A percentile compares a stretch with the other conserved stretches of the same genome.
phyloP scores from a whole-genome alignment of 2,329 filamentous ascomycete genomes.

The Neofusicoccum sp. region DNA sequence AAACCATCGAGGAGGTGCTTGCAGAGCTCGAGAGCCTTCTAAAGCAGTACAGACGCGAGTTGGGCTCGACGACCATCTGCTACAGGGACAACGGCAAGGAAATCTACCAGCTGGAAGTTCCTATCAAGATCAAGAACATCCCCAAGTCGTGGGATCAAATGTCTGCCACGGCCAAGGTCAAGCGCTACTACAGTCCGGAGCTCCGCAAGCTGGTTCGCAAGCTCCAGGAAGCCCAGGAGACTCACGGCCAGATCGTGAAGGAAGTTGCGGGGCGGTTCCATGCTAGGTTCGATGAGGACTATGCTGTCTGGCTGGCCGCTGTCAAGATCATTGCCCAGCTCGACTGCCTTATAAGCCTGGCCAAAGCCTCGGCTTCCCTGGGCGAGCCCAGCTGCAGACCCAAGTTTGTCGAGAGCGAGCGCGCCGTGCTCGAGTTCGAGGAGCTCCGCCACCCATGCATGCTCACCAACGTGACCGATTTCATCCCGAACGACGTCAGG shows the following conservation, averaged over 20 bases:
- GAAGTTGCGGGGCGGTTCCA: constrained; percentile 83
- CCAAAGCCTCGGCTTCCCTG: constrained; percentile 79
- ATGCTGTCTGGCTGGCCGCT: constrained; percentile 81
- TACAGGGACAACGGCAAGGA: constrained; percentile 84
- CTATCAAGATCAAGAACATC: constrained; percentile 75
- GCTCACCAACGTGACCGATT: constrained; percentile 82
- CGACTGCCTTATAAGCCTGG: constrained; percentile 90
- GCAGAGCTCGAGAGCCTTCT: constrained; percentile 69
- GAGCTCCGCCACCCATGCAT: constrained; percentile 96
- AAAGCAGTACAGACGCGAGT: constrained; percentile 66
- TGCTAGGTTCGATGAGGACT: constrained; percentile 82
- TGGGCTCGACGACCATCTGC: constrained; percentile 65
- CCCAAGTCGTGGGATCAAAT: constrained; percentile 92
- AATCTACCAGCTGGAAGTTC: constrained; percentile 91
- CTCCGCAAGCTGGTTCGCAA: constrained; percentile 78
- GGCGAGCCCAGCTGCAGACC: constrained; percentile 88
- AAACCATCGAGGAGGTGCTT: constrained; percentile 73
- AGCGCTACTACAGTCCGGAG: constrained; percentile 89
- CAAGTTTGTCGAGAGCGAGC: constrained; percentile 77
- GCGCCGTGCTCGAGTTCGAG: constrained; percentile 85
- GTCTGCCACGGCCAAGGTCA: constrained; percentile 87
- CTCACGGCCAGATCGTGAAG: constrained; percentile 84
- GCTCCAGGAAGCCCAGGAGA: constrained; percentile 91
- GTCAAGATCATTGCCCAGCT: constrained; percentile 87
- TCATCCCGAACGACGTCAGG: constrained; percentile 91